A percentile compares a stretch with the other conserved stretches of the same genome.
Evolutionary conservation across 1,284 basidiomycete genomes (phyloP).

Genomic region (Tilletiaria anomala): DNA sequence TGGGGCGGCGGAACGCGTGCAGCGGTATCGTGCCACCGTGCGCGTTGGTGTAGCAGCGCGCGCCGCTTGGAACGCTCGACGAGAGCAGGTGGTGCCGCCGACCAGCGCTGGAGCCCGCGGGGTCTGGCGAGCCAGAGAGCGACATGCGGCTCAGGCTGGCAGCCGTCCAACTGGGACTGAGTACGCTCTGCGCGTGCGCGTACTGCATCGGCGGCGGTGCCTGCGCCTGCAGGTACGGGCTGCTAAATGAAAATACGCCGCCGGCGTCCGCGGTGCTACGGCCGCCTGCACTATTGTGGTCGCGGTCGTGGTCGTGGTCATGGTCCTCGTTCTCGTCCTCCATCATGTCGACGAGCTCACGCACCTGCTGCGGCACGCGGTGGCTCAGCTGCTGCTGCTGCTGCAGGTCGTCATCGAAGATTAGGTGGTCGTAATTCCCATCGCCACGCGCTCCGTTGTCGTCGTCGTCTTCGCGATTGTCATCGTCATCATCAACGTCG

Average conservation of each 20-base stretch:
- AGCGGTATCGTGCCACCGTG: slow-evolving; percentile 5
- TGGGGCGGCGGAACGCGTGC: slow-evolving; percentile 7
- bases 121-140: slow-evolving; percentile 15
- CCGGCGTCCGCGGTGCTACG: slow-evolving; percentile 6
- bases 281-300: background rate
- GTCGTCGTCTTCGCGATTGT: slow-evolving; percentile 7
- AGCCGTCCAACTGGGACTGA: slow-evolving; percentile 24
- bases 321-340: slow-evolving; percentile 4
- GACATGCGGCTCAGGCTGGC: slow-evolving; percentile 18
- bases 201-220: background rate
- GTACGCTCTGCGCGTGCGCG: slow-evolving; percentile 3
- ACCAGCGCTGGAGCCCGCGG: background rate
- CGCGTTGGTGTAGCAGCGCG: slow-evolving; percentile 6
- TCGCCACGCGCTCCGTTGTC: slow-evolving; percentile 3
- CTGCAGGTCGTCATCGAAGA: background rate
- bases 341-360: slow-evolving; percentile 5
- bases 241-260: slow-evolving; percentile 29
- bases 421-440: slow-evolving; percentile 7
- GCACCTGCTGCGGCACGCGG: slow-evolving; percentile 6
- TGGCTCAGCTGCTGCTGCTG: background rate
- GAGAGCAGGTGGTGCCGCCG: slow-evolving; percentile 7
- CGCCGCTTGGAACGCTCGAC: slow-evolving; percentile 8
- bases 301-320: background rate
- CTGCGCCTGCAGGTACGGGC: slow-evolving; percentile 15
- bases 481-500: slow-evolving; percentile 5